These are phyloP conservation scores for Vanrija sp. DNA, from an alignment of 1,284 basidiomycete genomes.

Conservation along the genomic window DNA sequence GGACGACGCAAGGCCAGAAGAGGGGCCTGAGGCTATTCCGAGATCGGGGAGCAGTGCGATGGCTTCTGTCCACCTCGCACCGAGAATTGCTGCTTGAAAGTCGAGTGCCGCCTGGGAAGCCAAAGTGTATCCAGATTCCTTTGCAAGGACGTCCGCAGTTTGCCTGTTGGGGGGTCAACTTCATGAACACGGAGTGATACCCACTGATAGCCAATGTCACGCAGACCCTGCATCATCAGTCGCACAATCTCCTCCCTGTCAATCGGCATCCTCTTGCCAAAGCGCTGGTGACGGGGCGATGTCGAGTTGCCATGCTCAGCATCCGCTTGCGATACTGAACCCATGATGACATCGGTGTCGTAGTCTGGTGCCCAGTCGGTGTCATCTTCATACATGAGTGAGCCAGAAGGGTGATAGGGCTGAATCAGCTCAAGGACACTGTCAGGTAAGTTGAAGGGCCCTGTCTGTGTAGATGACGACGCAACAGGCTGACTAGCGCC, in stretches of 20 bases:
- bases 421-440: conserved; percentile 6
- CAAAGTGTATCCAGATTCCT: conserved; percentile 86
- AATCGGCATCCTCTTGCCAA: conserved; percentile 50
- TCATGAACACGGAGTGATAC: conserved; percentile 43
- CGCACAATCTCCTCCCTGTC: conserved; percentile 89
- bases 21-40: conserved; percentile 53
- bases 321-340: conserved; percentile 13
- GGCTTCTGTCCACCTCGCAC: conserved; percentile 79
- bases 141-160: conserved; percentile 80
- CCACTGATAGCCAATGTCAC: conserved; percentile 89
- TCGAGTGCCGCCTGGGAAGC: conserved; percentile 73
- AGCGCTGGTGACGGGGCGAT: conserved; percentile 4
- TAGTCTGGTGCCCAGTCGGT: conserved; percentile 29
- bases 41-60: conserved; percentile 66
- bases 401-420: conserved; percentile 13
- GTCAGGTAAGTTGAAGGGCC: background rate
- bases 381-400: conserved; percentile 44
- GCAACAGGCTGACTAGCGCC: too few species aligned
- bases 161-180: conserved; percentile 56
- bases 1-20: conserved; percentile 22
- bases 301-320: background rate
- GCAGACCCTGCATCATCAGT: conserved; percentile 81
- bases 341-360: conserved; percentile 8
- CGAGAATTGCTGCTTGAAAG: conserved; percentile 76
- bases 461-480: background rate